Evolutionary conservation across 371 early-diverging fungal species (phyloP).

Genomic region (Conidiobolus coronatus): DNA sequence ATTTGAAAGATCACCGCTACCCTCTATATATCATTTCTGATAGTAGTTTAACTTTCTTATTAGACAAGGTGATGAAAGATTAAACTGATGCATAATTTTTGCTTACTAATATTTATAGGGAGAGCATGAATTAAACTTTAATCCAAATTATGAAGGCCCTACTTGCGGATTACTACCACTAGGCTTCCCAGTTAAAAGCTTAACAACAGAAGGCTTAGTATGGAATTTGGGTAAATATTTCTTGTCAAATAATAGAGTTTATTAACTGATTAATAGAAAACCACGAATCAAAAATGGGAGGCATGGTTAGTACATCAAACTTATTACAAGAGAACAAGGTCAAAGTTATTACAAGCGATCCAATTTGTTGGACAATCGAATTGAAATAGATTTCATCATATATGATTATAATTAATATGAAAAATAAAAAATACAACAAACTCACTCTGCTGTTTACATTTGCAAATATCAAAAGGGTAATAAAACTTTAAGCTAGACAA

Average conservation of each 20-base stretch:
- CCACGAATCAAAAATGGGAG: conserved; percentile 4
- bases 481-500: too few relatives aligned
- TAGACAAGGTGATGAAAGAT: conserved; percentile 27
- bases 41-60: conserved; percentile 40
- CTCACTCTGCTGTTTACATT: too few relatives aligned
- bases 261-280: conserved; percentile 2
- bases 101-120: conserved; percentile 17
- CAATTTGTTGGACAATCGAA: too few relatives aligned
- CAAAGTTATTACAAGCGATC: too few relatives aligned
- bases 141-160: conserved; percentile 46
- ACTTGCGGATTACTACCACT: conserved; percentile 77
- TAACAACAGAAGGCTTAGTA: conserved; percentile 50
- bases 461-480: too few relatives aligned
- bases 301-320: conserved; percentile 8
- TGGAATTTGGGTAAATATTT: conserved; percentile 56
- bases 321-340: background rate
- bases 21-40: conserved; percentile 34
- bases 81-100: too few relatives aligned
- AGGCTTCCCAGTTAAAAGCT: conserved; percentile 23
- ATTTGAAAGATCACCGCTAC: conserved; percentile 21
- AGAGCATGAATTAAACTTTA: conserved; percentile 34
- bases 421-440: too few relatives aligned
- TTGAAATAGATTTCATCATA: too few relatives aligned
- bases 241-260: background rate
- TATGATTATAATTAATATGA: too few relatives aligned